phyloP scores from a whole-genome alignment of 164 flowering plant species.

The Pachysandra terminalis region DNA sequence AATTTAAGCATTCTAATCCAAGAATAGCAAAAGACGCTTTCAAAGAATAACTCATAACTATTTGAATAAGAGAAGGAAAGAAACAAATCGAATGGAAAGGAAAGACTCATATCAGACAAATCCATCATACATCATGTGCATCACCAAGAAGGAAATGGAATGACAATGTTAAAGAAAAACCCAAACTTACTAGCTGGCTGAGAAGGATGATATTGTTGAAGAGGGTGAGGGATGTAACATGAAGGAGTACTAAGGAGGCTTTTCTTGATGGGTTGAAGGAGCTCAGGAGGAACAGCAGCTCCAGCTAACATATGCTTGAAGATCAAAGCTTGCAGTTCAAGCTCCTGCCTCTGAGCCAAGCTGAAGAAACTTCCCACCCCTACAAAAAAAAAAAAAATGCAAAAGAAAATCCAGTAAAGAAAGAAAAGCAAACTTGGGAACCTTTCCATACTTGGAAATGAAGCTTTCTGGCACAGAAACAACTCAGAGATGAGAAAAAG shows the following conservation, averaged over 20 bases:
- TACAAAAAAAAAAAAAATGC: too few species aligned
- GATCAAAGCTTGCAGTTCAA: constrained; percentile 87
- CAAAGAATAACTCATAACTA: not conserved
- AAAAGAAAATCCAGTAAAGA: too few species aligned
- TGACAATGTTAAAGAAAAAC: not conserved
- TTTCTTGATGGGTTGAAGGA: constrained; percentile 66
- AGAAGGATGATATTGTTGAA: constrained; percentile 36
- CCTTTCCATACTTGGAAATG: not conserved
- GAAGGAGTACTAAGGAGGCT: constrained; percentile 38
- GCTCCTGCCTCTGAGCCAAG: constrained; percentile 85
- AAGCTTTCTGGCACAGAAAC: not conserved
- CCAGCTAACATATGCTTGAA: constrained; percentile 84
- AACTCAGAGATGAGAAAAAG: not conserved
- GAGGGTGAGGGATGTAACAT: constrained; percentile 38
- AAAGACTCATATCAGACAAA: not conserved
- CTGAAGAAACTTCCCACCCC: constrained; percentile 56
- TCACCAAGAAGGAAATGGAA: not conserved
- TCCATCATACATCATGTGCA: not conserved
- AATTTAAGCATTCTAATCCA: not conserved
- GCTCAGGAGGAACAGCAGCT: constrained; percentile 72
- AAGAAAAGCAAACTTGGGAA: not conserved
- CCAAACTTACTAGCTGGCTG: constrained; percentile 55
- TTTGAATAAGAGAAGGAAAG: not conserved
- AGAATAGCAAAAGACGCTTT: not conserved
- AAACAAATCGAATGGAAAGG: too few species aligned